Percentiles rank a stretch among this genome's conserved stretches.
Evolutionary conservation across 805 yeast species (phyloP).

Genomic region (Allodekkera sacchari): DNA sequence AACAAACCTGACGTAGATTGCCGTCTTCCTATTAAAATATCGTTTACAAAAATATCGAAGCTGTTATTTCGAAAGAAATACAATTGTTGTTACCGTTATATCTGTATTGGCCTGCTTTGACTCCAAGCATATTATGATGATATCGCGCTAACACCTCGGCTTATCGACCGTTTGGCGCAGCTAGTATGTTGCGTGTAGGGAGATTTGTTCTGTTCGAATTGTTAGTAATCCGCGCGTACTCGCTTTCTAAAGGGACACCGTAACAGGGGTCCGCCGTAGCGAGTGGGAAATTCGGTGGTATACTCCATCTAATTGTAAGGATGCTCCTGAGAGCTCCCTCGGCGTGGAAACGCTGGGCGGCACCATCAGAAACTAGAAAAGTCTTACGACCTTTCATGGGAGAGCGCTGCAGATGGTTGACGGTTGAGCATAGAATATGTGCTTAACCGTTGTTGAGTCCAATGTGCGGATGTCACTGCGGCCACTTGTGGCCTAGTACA

Average conservation of each 20-base stretch:
- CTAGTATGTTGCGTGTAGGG: not conserved
- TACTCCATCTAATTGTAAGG: slow-evolving; percentile 17
- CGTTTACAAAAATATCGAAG: too few species aligned
- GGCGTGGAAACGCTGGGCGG: slow-evolving; percentile 33
- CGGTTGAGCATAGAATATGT: slow-evolving; percentile 8
- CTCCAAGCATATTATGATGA: too few species aligned
- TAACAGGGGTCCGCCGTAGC: slow-evolving; percentile 11
- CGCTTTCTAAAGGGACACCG: slow-evolving; percentile 22
- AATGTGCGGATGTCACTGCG: slow-evolving; percentile 27
- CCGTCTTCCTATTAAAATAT: too few species aligned
- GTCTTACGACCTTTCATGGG: slow-evolving; percentile 22
- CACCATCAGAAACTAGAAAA: slow-evolving; percentile 31
- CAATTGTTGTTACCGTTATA: too few species aligned
- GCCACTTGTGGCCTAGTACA: too few species aligned
- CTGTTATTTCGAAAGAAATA: too few species aligned
- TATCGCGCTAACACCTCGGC: too few species aligned
- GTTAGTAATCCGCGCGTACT: slow-evolving; percentile 26
- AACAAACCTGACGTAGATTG: too few species aligned
- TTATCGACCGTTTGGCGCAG: not conserved
- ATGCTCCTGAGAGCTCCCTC: slow-evolving; percentile 29
- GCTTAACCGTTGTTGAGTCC: slow-evolving; percentile 27
- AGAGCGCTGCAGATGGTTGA: slow-evolving; percentile 32
- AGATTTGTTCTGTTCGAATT: slow-evolving; percentile 1
- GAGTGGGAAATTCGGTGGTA: slow-evolving; percentile 37
- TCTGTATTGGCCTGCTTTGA: too few species aligned